Evolutionary conservation across 2,329 filamentous ascomycete genomes (phyloP).

Genomic region (Pseudocercospora macadamiae): DNA sequence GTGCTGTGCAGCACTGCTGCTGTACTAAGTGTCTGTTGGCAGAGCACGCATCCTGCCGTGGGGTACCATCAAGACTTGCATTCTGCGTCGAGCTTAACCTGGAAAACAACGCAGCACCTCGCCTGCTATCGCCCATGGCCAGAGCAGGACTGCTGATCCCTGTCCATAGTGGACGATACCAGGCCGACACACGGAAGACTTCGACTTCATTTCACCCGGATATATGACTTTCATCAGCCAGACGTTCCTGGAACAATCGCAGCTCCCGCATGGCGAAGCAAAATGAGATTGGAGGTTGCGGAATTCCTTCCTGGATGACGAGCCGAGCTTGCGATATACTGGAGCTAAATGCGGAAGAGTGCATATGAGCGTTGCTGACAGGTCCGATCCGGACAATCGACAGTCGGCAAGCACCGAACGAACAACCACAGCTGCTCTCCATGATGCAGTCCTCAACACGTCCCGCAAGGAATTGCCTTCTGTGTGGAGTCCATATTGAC

Average conservation of each 20-base stretch:
- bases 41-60: conserved; percentile 27
- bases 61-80: conserved; percentile 24
- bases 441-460: conserved; percentile 15
- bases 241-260: conserved; percentile 1
- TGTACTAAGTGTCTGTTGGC: conserved; percentile 17
- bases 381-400: conserved; percentile 24
- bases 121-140: background rate
- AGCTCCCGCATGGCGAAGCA: background rate
- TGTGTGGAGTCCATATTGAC: conserved; percentile 1
- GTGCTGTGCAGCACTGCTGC: conserved; percentile 9
- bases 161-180: background rate
- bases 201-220: background rate
- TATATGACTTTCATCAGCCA: background rate
- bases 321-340: background rate
- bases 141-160: background rate
- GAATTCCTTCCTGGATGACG: background rate
- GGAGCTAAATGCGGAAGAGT: conserved; percentile 13
- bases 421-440: conserved; percentile 19
- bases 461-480: conserved; percentile 19
- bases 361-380: conserved; percentile 25
- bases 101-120: conserved; percentile 17
- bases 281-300: background rate
- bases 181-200: background rate
- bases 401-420: conserved; percentile 18
- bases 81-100: conserved; percentile 18